Base-by-base conservation (phyloP, 2,329 filamentous ascomycete genomes). In the Aspergillus hortae region DNA sequence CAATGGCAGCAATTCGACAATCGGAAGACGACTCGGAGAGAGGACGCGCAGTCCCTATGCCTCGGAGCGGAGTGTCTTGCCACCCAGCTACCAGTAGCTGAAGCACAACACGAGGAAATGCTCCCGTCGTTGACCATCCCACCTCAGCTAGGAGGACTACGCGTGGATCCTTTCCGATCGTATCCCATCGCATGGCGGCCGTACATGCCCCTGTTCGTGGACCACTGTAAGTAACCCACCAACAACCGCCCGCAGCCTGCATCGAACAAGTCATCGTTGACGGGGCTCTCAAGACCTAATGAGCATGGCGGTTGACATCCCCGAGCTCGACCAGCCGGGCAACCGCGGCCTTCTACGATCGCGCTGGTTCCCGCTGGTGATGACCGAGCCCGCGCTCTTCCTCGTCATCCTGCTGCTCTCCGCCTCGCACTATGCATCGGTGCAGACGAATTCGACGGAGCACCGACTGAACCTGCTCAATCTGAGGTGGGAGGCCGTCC, bases 401-500 rank as follows among this genome's bases (percentile, higher is more conserved):
- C 70, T 73, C 21, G 67, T 76, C 17, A 67, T 75, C 33, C 64
- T 77, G 50, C 63, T 77, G 11, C 62, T 73, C 33, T 66, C 74
- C 1, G 69, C 71, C n/a, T 70, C 74, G 4, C 70, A 76, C 49
- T 74, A 70, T 56, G 67, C 66, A 21, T 65, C 69, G 17, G 48
- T 69, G 4, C 62, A 61, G 33, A 58, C 58, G 12, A 40, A 57
- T 2, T 45, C 52, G 17, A 55, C 46, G 4, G 54, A 48, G 6
- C 54, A 54, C 35, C 65, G 48, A 25, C 19, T 66, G 46, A 54
- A 69, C 53, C 60, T 79, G 6, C 66, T 77, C 3, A 65, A 67
- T 30, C 67, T 80, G 9, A 74, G 75, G 49, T 70, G 70, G 32
- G 70, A 74, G 58, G 75, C 77, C 14, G 70, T 80, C 36, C 56